These are phyloP conservation scores for Aspergillus clavatus DNA, from an alignment of 2,329 filamentous ascomycete species.

Conservation along the genomic window DNA sequence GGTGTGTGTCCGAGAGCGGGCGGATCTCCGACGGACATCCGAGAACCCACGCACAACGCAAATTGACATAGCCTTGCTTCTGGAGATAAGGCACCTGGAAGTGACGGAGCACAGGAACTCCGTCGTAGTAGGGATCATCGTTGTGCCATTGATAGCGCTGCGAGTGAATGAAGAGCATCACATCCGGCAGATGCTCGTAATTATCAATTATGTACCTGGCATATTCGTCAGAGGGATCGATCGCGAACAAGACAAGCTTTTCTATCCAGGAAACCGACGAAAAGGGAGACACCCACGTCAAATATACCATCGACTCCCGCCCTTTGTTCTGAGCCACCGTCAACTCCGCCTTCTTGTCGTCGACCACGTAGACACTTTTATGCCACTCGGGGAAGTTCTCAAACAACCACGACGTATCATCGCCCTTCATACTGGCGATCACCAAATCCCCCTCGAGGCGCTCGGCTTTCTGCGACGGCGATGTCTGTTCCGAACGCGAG, in stretches of 20 bases:
- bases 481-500: constrained; percentile 14
- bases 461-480: constrained; percentile 13
- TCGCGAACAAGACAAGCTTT: neutral
- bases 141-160: constrained; percentile 46
- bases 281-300: constrained; percentile 31
- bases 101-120: constrained; percentile 45
- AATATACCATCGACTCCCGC: constrained; percentile 42
- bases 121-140: constrained; percentile 50
- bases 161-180: constrained; percentile 41
- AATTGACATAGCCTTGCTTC: constrained; percentile 50
- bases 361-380: constrained; percentile 53
- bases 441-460: constrained; percentile 31
- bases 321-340: constrained; percentile 46
- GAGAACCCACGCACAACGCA: constrained; percentile 50
- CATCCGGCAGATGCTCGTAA: constrained; percentile 37
- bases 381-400: constrained; percentile 44
- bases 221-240: neutral
- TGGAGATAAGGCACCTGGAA: constrained; percentile 48
- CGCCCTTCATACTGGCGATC: constrained; percentile 37
- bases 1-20: constrained; percentile 41
- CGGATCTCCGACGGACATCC: constrained; percentile 51
- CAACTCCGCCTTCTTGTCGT: constrained; percentile 45
- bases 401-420: constrained; percentile 39
- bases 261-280: too few relatives aligned
- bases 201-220: constrained; percentile 41